phyloP scores from a whole-genome alignment of 371 early-diverging fungal species.

The Apophysomyces variabilis region DNA sequence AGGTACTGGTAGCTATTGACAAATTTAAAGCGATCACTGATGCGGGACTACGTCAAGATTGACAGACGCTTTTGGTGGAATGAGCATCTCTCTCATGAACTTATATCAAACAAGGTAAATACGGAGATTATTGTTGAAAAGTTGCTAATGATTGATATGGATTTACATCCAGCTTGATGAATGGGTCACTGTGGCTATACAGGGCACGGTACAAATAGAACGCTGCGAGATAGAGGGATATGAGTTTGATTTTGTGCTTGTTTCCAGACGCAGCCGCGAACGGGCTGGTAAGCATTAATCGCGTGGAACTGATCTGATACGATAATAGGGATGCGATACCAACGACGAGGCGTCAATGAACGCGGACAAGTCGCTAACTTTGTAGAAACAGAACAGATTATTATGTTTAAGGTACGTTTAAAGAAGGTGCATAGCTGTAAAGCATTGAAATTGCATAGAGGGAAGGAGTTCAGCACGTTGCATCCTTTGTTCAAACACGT shows the following conservation, averaged over 20 bases:
- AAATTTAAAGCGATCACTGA: neutral
- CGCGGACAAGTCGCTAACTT: conserved; percentile 70
- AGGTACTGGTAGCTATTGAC: conserved; percentile 26
- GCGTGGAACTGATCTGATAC: neutral
- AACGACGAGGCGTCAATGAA: conserved; percentile 65
- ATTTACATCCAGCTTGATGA: conserved; percentile 51
- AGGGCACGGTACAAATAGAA: conserved; percentile 71
- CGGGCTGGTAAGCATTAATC: conserved; percentile 48
- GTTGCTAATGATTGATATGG: conserved; percentile 23
- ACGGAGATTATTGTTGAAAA: conserved; percentile 16
- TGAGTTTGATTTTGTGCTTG: conserved; percentile 58
- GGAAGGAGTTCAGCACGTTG: conserved; percentile 53
- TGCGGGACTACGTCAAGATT: conserved; percentile 18
- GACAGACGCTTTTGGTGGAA: conserved; percentile 73
- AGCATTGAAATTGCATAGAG: conserved; percentile 28
- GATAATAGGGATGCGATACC: conserved; percentile 61
- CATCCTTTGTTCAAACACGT: conserved; percentile 68
- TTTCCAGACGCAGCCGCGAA: conserved; percentile 63
- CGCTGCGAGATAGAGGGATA: conserved; percentile 65
- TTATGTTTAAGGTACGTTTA: conserved; percentile 40
- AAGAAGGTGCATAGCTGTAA: neutral
- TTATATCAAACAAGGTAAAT: conserved; percentile 23
- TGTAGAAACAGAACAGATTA: conserved; percentile 72
- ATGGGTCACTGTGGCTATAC: conserved; percentile 71
- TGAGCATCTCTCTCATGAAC: conserved; percentile 58